Base-by-base conservation (phyloP, 2,329 filamentous ascomycete genomes). In the Diaporthe capsici region DNA sequence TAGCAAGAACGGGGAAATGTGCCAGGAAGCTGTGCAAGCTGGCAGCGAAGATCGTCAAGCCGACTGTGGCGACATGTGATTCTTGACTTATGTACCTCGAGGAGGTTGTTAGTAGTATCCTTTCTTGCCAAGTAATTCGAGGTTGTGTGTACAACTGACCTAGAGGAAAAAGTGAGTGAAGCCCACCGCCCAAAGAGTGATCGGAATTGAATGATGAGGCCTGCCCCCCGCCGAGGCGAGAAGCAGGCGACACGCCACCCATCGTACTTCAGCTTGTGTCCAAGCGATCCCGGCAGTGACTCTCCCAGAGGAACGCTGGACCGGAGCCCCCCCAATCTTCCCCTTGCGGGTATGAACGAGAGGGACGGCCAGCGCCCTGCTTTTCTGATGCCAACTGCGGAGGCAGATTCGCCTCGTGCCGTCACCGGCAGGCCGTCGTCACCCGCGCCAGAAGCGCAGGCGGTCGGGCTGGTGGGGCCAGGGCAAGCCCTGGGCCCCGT, bases 341-440 rank as follows among this genome's bases (percentile, higher is more conserved):
- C 76, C 58, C 51, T 60, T 55, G 58, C 74, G 73, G 55, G 67
- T 74, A 39, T 63, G 53, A 61, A 72, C 73, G 73, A 49, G 28
- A 51, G 77, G 76, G 76, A 74, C 80, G 73, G 76, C 76, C 77
- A 79, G 75, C 49, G 78, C 76, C 80, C 80, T 82, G 80, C 80
- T 78, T 82, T 82, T 82, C 80, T 82, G 81, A 82, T 82, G 81
- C 81, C 81, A 82, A 80, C 81, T 81, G 80, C 81, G 80, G 77
- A 79, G 80, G 78, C 79, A 76, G 75, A 60, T 77, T 79, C 76
- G 76, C 79, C 80, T 76, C 78, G 80, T 80, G 79, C 81, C 81
- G 80, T 82, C 78, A 79, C 81, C 80, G 80, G 81, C 81, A 82
- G 81, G 78, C 77, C 76, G 44, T 75, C 74, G 72, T 58, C 74